These are phyloP conservation scores for Chlorella vulgaris DNA, from an alignment of 139 green algal species.

Conservation along the genomic window DNA sequence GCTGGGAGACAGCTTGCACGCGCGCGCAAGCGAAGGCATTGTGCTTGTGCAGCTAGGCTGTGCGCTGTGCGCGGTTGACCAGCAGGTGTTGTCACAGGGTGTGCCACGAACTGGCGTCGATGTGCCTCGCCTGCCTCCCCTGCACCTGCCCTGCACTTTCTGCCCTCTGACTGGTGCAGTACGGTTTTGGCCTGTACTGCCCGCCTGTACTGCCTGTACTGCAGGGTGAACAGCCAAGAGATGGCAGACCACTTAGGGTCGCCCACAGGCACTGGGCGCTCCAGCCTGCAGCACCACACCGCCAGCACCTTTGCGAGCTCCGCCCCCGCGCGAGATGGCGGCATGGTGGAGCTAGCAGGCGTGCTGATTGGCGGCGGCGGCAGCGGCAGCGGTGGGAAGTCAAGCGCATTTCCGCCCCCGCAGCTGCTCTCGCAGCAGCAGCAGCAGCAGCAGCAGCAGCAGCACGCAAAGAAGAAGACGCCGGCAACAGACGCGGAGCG, in stretches of 20 bases:
- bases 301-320: background rate
- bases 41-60: background rate
- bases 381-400: slow-evolving; percentile 7
- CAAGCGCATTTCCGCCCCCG: background rate
- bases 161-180: no score
- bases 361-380: background rate
- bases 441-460: background rate
- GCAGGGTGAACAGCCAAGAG: slow-evolving; percentile 31
- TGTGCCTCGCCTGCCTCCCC: no score
- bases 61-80: no score
- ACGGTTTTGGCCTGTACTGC: no score
- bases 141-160: no score
- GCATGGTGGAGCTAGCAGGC: slow-evolving; percentile 1
- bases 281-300: background rate
- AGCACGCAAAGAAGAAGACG: slow-evolving; percentile 13
- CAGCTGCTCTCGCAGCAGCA: no score
- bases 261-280: background rate
- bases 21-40: background rate
- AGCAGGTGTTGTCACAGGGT: no score
- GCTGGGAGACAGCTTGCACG: no score
- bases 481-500: background rate
- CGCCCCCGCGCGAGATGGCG: background rate
- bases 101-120: no score
- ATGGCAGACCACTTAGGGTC: slow-evolving; percentile 3
- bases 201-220: background rate